Percentiles rank a stretch among this genome's conserved stretches.
phyloP scores from a whole-genome alignment of 2,329 filamentous ascomycete genomes.

The Xylariaceae sp. region DNA sequence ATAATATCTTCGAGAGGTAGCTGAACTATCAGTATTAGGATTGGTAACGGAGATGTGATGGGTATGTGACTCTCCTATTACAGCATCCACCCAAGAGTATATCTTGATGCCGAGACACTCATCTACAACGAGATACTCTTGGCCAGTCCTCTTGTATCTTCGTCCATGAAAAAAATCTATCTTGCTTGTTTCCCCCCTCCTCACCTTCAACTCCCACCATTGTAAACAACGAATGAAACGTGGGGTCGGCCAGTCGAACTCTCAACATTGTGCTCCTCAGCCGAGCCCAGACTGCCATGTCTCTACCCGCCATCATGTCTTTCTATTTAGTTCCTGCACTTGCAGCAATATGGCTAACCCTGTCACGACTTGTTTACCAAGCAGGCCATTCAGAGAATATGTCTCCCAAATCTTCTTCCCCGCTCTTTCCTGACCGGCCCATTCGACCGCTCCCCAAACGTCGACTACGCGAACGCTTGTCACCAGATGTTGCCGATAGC shows the following conservation, averaged over 20 bases:
- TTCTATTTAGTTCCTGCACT: conserved; percentile 24
- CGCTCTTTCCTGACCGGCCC: conserved; percentile 83
- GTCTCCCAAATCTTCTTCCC: conserved; percentile 76
- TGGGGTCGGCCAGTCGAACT: neutral
- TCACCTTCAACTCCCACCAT: neutral
- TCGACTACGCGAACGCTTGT: conserved; percentile 82
- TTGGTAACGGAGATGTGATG: conserved; percentile 36
- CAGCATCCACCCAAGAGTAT: conserved; percentile 1
- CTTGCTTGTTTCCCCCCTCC: neutral
- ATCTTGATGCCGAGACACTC: conserved; percentile 1
- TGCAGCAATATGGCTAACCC: conserved; percentile 38
- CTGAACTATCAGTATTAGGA: conserved; percentile 29
- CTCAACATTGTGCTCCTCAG: neutral
- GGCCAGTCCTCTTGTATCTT: neutral
- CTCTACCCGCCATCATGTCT: conserved; percentile 25
- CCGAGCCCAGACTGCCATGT: conserved; percentile 4
- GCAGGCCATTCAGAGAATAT: conserved; percentile 55
- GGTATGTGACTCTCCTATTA: conserved; percentile 29
- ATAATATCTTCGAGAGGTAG: conserved; percentile 14
- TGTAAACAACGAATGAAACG: neutral
- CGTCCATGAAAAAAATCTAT: neutral
- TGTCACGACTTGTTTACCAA: conserved; percentile 26
- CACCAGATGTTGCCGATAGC: conserved; percentile 78
- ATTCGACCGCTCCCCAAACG: conserved; percentile 92
- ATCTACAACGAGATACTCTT: neutral